A percentile compares a stretch with the other conserved stretches of the same genome.
Evolutionary conservation across 2,329 filamentous ascomycete genomes (phyloP).

Genomic region (Cordyceps fumosorosea): DNA sequence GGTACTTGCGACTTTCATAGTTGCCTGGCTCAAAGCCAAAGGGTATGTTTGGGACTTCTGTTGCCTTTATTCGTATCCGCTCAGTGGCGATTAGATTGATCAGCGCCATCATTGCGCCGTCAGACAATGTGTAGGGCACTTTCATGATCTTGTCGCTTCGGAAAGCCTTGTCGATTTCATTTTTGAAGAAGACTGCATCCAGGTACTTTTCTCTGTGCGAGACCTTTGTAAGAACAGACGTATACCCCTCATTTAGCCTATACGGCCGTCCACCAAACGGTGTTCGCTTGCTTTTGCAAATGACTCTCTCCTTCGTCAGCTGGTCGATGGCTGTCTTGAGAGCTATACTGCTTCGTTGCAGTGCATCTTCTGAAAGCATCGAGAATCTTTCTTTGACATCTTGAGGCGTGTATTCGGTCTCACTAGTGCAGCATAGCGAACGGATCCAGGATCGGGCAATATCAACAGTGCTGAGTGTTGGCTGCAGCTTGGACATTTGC

Average conservation of each 20-base stretch:
- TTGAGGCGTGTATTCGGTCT: slow-evolving; percentile 40
- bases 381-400: slow-evolving; percentile 45
- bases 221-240: slow-evolving; percentile 49
- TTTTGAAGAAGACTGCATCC: slow-evolving; percentile 55
- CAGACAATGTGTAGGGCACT: slow-evolving; percentile 51
- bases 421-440: slow-evolving; percentile 49
- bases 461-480: slow-evolving; percentile 24
- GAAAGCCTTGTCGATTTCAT: slow-evolving; percentile 51
- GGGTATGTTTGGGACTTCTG: slow-evolving; percentile 54
- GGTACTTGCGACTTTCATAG: slow-evolving; percentile 63
- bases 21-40: slow-evolving; percentile 66
- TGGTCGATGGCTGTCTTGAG: slow-evolving; percentile 43
- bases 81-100: slow-evolving; percentile 58
- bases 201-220: slow-evolving; percentile 48
- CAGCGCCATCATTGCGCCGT: slow-evolving; percentile 61
- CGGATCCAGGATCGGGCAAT: slow-evolving; percentile 54
- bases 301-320: slow-evolving; percentile 46
- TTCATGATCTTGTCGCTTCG: slow-evolving; percentile 32
- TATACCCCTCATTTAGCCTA: slow-evolving; percentile 54
- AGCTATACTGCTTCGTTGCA: slow-evolving; percentile 34
- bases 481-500: not conserved
- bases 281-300: slow-evolving; percentile 53
- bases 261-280: slow-evolving; percentile 55
- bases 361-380: slow-evolving; percentile 37
- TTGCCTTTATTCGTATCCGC: slow-evolving; percentile 45